Evolutionary conservation across 306 rosid genomes (phyloP).

Genomic region (Pterocarpus santalinus): DNA sequence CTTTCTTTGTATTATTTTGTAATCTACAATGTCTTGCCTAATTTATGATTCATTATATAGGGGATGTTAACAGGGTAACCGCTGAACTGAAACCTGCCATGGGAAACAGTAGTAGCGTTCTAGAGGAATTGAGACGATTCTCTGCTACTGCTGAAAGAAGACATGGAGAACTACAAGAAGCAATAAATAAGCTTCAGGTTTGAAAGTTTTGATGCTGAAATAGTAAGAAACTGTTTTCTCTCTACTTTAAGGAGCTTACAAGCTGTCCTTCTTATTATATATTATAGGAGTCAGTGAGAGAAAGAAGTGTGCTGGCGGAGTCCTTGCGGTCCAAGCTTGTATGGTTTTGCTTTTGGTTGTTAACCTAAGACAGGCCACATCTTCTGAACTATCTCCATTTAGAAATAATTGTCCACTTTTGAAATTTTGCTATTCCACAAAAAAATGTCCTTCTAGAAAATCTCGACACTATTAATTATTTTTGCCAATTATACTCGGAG

Average conservation of each 20-base stretch:
- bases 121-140: slow-evolving; percentile 75
- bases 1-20: not conserved
- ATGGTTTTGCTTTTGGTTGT: slow-evolving; percentile 46
- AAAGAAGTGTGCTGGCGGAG: slow-evolving; percentile 69
- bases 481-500: too few species aligned
- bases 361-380: slow-evolving; percentile 1
- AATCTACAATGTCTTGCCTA: slow-evolving; percentile 10
- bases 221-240: slow-evolving; percentile 18
- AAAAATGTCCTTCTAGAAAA: too few species aligned
- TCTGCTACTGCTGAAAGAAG: slow-evolving; percentile 70
- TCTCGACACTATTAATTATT: too few species aligned
- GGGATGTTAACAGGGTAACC: slow-evolving; percentile 62
- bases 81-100: slow-evolving; percentile 77
- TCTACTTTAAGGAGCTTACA: slow-evolving; percentile 33
- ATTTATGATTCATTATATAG: slow-evolving; percentile 41
- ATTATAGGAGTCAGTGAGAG: slow-evolving; percentile 83
- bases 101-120: slow-evolving; percentile 85
- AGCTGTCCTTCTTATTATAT: slow-evolving; percentile 38
- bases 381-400: not conserved
- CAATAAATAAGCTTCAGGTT: too few species aligned
- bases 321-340: slow-evolving; percentile 90
- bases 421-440: too few species aligned
- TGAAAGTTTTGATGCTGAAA: slow-evolving; percentile 10
- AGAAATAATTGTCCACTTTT: too few species aligned
- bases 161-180: slow-evolving; percentile 42